Conservation (phyloP, 2,329 filamentous ascomycete species). For the Bipolaris bicolor region DNA sequence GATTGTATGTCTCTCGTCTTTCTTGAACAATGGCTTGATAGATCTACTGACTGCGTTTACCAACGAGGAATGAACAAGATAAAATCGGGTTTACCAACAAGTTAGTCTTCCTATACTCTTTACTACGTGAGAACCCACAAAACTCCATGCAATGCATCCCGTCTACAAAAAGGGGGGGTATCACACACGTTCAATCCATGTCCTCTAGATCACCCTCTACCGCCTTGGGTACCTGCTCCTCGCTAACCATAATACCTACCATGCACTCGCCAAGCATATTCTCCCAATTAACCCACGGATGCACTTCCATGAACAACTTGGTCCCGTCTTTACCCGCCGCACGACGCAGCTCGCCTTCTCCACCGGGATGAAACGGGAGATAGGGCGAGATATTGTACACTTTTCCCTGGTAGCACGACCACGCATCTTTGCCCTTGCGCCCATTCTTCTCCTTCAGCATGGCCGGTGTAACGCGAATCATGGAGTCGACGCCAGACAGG, state of each 20-base stretch:
- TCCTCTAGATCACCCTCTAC: constrained; percentile 55
- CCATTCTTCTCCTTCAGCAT: constrained; percentile 81
- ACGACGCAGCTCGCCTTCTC: constrained; percentile 80
- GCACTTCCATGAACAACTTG: constrained; percentile 67
- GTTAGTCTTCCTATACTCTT: neutral
- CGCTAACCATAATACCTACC: constrained; percentile 65
- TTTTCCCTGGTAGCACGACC: constrained; percentile 86
- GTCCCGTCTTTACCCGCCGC: constrained; percentile 72
- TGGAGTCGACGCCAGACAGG: constrained; percentile 58
- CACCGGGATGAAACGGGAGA: constrained; percentile 87
- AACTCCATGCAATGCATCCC: constrained; percentile 9
- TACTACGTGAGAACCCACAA: neutral
- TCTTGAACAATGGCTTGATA: neutral
- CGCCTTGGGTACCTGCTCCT: constrained; percentile 51
- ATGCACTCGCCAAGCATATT: constrained; percentile 67
- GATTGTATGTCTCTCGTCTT: neutral
- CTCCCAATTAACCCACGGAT: constrained; percentile 74
- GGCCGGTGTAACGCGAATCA: constrained; percentile 77
- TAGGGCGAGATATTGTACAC: constrained; percentile 97
- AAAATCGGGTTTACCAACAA: neutral
- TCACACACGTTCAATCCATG: constrained; percentile 59
- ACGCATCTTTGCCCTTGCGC: constrained; percentile 82
- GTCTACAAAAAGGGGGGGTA: constrained; percentile 23
- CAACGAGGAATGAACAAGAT: neutral
- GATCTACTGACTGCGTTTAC: too few species aligned